phyloP scores from a whole-genome alignment of 2,329 filamentous ascomycete species.

The Cryphonectria japonica region DNA sequence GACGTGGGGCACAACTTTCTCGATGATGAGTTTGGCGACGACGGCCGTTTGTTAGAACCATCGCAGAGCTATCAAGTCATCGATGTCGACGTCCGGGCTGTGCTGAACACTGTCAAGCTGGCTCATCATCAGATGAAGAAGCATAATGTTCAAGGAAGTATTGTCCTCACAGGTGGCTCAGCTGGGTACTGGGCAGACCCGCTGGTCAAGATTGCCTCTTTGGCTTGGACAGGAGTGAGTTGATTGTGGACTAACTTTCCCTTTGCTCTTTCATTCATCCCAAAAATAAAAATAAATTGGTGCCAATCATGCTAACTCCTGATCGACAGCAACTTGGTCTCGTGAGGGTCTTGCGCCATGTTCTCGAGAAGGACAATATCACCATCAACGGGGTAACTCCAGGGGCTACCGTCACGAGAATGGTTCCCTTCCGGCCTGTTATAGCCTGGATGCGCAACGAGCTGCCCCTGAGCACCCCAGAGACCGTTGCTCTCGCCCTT shows the following conservation, averaged over 20 bases:
- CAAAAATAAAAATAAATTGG: too few relatives aligned
- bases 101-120: conserved; percentile 17
- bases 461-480: conserved; percentile 6
- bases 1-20: conserved; percentile 13
- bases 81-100: conserved; percentile 2
- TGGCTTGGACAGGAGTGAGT: conserved; percentile 10
- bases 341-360: conserved; percentile 5
- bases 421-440: conserved; percentile 11
- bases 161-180: conserved; percentile 14
- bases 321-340: conserved; percentile 11
- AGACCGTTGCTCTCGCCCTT: conserved; percentile 11
- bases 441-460: conserved; percentile 18
- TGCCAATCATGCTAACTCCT: neutral
- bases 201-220: conserved; percentile 4
- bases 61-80: neutral
- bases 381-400: conserved; percentile 15
- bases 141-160: neutral
- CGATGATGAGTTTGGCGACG: neutral
- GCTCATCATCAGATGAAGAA: conserved; percentile 14
- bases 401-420: conserved; percentile 11
- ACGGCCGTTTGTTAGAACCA: conserved; percentile 1
- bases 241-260: neutral
- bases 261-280: neutral
- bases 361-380: conserved; percentile 7
- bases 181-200: conserved; percentile 15